Conservation (phyloP, 768 basidiomycete genomes). For the Strobilomyces dryophilus region DNA sequence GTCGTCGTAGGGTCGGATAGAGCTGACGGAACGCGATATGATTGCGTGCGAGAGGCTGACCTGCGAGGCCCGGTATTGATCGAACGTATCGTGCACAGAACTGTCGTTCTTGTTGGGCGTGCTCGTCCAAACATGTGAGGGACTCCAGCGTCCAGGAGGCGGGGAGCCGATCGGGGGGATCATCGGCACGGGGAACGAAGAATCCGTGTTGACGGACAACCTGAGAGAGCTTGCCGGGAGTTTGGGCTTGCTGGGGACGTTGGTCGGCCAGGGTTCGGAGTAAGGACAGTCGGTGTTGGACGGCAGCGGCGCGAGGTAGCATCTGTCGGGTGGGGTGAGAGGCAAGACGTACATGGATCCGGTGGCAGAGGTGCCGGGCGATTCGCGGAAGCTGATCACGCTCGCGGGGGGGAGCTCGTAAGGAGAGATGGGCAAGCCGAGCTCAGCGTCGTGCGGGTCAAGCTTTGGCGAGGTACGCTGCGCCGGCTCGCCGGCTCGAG, state of each 20-base stretch:
- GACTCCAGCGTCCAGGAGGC: conserved; percentile 11
- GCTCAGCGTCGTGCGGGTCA: conserved; percentile 12
- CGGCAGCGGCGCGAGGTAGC: conserved; percentile 15
- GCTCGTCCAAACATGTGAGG: conserved; percentile 23
- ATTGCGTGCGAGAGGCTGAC: conserved; percentile 15
- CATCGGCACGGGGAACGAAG: conserved; percentile 2
- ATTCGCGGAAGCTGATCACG: neutral
- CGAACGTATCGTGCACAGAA: neutral
- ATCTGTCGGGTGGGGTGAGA: conserved; percentile 25
- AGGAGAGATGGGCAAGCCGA: conserved; percentile 10
- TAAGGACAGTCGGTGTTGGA: conserved; percentile 21
- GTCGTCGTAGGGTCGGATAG: conserved; percentile 14
- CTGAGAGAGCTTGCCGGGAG: conserved; percentile 22
- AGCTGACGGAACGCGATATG: conserved; percentile 17
- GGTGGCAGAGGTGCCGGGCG: conserved; percentile 8
- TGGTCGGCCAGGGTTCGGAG: conserved; percentile 18
- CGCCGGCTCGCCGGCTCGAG: neutral
- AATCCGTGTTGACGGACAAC: conserved; percentile 6
- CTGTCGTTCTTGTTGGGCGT: conserved; percentile 16
- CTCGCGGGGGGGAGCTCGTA: neutral
- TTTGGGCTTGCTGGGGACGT: conserved; percentile 1
- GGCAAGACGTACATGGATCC: conserved; percentile 8
- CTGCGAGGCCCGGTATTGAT: neutral
- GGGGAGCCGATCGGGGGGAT: conserved; percentile 7
- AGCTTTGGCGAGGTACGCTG: conserved; percentile 20